phyloP scores from a whole-genome alignment of 306 rosid genomes.

The Citrullus mucosospermus region DNA sequence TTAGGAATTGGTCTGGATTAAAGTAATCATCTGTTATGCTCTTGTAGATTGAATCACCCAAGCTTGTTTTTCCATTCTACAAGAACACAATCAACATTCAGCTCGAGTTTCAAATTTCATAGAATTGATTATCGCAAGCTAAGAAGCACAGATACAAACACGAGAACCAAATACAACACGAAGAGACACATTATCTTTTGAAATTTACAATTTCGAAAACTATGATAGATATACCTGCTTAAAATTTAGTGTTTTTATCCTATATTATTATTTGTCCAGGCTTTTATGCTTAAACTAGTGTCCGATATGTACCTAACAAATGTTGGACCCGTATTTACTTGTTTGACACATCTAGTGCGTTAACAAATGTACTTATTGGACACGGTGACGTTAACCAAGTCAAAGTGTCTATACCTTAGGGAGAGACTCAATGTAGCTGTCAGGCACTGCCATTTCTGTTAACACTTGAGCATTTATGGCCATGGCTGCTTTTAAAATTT shows the following conservation, averaged over 20 bases:
- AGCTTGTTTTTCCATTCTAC: constrained; percentile 80
- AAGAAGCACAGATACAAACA: background rate
- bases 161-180: too few species aligned
- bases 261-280: too few species aligned
- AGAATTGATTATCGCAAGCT: too few species aligned
- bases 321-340: background rate
- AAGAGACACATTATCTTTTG: background rate
- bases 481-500: constrained; percentile 90
- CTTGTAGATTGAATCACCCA: constrained; percentile 63
- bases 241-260: too few species aligned
- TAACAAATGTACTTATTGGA: background rate
- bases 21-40: constrained; percentile 60
- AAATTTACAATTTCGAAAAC: background rate
- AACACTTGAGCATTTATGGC: constrained; percentile 85
- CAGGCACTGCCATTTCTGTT: constrained; percentile 73
- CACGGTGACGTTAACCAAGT: background rate
- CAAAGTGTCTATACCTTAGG: constrained; percentile 36
- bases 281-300: background rate
- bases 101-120: background rate
- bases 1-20: constrained; percentile 56
- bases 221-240: background rate
- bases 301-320: too few species aligned
- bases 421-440: constrained; percentile 75
- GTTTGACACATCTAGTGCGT: background rate
- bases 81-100: constrained; percentile 7